phyloP scores from a whole-genome alignment of 2,329 filamentous ascomycete genomes.

The Pochonia chlamydosporia region DNA sequence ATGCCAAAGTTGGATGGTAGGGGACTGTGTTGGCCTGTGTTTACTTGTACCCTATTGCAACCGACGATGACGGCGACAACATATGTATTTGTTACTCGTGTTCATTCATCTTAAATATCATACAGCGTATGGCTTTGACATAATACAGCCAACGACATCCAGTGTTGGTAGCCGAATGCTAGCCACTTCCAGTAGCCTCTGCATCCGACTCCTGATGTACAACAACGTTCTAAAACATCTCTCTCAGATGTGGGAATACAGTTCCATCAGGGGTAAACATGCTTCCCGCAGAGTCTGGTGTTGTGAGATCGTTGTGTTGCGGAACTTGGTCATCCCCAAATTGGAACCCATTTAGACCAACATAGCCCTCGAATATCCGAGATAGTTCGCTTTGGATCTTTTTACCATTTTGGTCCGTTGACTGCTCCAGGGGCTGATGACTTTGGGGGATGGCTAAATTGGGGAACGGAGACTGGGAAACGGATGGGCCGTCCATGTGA shows the following conservation, averaged over 20 bases:
- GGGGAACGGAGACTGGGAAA: slow-evolving; percentile 20
- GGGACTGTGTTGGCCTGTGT: too few relatives aligned
- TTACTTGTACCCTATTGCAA: too few relatives aligned
- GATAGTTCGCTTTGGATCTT: slow-evolving; percentile 50
- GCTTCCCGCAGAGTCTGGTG: slow-evolving; percentile 12
- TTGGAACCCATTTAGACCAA: slow-evolving; percentile 29
- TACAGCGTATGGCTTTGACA: too few relatives aligned
- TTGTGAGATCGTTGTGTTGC: slow-evolving; percentile 17
- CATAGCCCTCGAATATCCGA: slow-evolving; percentile 35
- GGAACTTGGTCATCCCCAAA: slow-evolving; percentile 18
- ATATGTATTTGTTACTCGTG: too few relatives aligned
- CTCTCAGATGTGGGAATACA: slow-evolving; percentile 30
- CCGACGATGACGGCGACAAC: too few relatives aligned
- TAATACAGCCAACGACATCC: too few relatives aligned
- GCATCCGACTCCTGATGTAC: too few relatives aligned
- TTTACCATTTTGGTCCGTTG: slow-evolving; percentile 36
- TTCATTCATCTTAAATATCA: too few relatives aligned
- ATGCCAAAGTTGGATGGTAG: too few relatives aligned
- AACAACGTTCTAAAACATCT: slow-evolving; percentile 26
- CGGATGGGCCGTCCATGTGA: slow-evolving; percentile 21
- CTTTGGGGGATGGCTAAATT: slow-evolving; percentile 19
- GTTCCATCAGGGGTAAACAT: slow-evolving; percentile 22
- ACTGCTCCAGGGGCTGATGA: slow-evolving; percentile 7
- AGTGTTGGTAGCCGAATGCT: too few relatives aligned
- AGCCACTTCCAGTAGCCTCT: too few relatives aligned